These are phyloP conservation scores for Aspergillus ochraceoroseus DNA, from an alignment of 2,329 filamentous ascomycete genomes.

Conservation along the genomic window DNA sequence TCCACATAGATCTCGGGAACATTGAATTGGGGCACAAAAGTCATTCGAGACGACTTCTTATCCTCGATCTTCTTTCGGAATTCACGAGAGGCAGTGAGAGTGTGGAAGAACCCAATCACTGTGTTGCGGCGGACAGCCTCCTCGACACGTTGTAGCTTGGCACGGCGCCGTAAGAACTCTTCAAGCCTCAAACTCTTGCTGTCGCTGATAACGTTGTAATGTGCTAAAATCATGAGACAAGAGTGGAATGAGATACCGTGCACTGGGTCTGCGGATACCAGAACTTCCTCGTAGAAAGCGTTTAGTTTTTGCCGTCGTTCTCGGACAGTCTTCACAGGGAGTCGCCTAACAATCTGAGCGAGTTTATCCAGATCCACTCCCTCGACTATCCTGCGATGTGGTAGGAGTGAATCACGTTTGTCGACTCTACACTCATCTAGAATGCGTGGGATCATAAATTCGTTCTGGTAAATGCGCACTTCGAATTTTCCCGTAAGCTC, in stretches of 20 bases:
- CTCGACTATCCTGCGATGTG: slow-evolving; percentile 41
- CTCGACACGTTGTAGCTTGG: slow-evolving; percentile 85
- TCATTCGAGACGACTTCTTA: slow-evolving; percentile 72
- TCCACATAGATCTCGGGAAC: slow-evolving; percentile 90
- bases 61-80: slow-evolving; percentile 71
- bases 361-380: slow-evolving; percentile 70
- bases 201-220: slow-evolving; percentile 98
- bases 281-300: slow-evolving; percentile 93
- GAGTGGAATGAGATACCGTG: slow-evolving; percentile 86
- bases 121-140: slow-evolving; percentile 87
- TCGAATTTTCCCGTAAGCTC: slow-evolving; percentile 92
- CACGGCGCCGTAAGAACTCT: slow-evolving; percentile 86
- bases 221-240: slow-evolving; percentile 89
- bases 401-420: slow-evolving; percentile 43
- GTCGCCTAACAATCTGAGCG: slow-evolving; percentile 64
- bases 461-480: slow-evolving; percentile 91
- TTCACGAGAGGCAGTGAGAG: slow-evolving; percentile 74
- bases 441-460: slow-evolving; percentile 80
- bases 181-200: slow-evolving; percentile 92
- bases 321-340: slow-evolving; percentile 72
- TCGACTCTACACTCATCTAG: slow-evolving; percentile 74
- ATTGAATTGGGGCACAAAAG: slow-evolving; percentile 68
- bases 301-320: slow-evolving; percentile 75
- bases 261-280: slow-evolving; percentile 86
- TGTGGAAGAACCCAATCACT: slow-evolving; percentile 94